Percentiles rank a stretch among this genome's conserved stretches.
Conservation (phyloP, 2,329 filamentous ascomycete genomes). For the Fusarium sp. region DNA sequence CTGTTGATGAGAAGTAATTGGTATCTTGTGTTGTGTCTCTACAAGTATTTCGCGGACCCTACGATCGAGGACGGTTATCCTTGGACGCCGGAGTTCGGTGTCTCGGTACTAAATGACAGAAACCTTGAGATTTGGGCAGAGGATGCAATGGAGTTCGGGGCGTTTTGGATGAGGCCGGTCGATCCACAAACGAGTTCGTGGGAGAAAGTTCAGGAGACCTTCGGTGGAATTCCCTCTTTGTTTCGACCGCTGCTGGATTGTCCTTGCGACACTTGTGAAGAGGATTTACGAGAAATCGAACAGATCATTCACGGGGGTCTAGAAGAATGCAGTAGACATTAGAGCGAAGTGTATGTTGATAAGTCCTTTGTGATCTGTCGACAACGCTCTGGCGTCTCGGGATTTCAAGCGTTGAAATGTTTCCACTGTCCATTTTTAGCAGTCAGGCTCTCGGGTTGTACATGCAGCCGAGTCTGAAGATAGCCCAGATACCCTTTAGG, state of each 20-base stretch:
- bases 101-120: background rate
- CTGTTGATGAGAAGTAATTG: background rate
- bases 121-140: background rate
- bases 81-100: background rate
- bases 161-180: background rate
- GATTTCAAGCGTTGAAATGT: no score
- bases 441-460: no score
- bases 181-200: background rate
- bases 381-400: no score
- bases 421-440: no score
- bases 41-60: background rate
- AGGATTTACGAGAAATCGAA: background rate
- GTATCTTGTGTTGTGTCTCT: background rate
- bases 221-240: background rate
- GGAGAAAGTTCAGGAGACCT: background rate
- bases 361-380: no score
- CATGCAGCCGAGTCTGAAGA: no score
- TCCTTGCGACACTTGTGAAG: background rate
- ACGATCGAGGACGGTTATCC: background rate
- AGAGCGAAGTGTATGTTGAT: no score
- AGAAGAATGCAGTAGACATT: no score
- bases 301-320: background rate
- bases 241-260: background rate
- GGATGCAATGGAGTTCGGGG: background rate
- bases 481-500: no score